Conservation (phyloP, 345 rosid genomes). For the Populus euphratica region DNA sequence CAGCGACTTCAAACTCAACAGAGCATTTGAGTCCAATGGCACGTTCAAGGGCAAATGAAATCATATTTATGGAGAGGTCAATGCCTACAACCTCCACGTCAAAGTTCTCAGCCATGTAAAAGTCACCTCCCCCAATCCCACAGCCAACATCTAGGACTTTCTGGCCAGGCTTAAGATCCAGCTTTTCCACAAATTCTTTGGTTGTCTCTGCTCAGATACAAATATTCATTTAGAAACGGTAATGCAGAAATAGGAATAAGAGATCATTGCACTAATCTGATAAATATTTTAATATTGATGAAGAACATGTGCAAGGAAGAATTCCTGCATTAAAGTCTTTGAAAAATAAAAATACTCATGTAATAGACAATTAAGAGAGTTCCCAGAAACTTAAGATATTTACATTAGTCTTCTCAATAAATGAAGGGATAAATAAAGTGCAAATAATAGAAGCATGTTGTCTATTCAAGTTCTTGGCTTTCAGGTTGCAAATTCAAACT, state of each 20-base stretch:
- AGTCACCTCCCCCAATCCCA: slow-evolving; percentile 98
- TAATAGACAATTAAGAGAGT: background rate
- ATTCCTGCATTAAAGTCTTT: too few relatives aligned
- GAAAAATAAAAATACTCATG: background rate
- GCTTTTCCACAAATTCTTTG: slow-evolving; percentile 80
- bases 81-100: slow-evolving; percentile 89
- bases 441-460: background rate
- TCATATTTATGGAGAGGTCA: slow-evolving; percentile 91
- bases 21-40: slow-evolving; percentile 85
- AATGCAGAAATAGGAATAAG: background rate
- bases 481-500: background rate
- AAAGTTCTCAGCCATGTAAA: slow-evolving; percentile 92
- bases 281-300: background rate
- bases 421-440: background rate
- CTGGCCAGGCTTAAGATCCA: slow-evolving; percentile 87
- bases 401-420: background rate
- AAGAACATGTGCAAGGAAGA: background rate
- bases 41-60: slow-evolving; percentile 88
- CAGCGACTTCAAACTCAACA: slow-evolving; percentile 95
- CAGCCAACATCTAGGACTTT: slow-evolving; percentile 98
- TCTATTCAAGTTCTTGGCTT: background rate
- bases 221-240: slow-evolving; percentile 5
- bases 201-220: slow-evolving; percentile 69
- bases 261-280: background rate
- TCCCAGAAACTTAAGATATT: background rate